Evolutionary conservation across 306 rosid species (phyloP).

Genomic region (Acmispon strigosus): DNA sequence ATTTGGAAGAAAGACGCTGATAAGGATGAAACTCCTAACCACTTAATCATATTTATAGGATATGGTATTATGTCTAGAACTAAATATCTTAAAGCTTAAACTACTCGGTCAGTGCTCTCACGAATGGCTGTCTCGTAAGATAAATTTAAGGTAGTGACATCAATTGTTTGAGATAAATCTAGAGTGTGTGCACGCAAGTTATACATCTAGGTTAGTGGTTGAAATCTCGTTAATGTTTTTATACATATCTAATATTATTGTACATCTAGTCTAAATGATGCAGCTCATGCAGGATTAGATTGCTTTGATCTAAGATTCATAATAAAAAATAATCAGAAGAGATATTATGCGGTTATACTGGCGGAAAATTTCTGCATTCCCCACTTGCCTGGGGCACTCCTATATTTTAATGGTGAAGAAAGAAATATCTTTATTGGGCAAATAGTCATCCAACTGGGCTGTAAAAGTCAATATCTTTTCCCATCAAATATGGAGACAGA

Average conservation of each 20-base stretch:
- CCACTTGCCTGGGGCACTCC: not conserved
- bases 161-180: constrained; percentile 11
- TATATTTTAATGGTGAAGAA: not conserved
- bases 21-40: not conserved
- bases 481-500: not conserved
- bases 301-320: not conserved
- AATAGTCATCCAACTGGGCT: not conserved
- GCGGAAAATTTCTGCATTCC: not conserved
- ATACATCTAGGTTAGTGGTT: not conserved
- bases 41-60: not conserved
- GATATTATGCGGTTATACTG: not conserved
- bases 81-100: not conserved
- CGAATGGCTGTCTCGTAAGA: not conserved
- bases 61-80: not conserved
- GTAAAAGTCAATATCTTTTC: not conserved
- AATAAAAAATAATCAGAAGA: not conserved
- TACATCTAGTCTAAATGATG: not conserved
- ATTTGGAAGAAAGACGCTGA: not conserved
- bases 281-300: not conserved
- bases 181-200: not conserved
- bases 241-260: not conserved
- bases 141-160: not conserved
- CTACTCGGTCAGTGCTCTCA: not conserved
- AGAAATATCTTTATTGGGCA: not conserved
- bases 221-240: not conserved